Evolutionary conservation across 768 basidiomycete species (phyloP).

Genomic region (Cystobasidium ongulense): DNA sequence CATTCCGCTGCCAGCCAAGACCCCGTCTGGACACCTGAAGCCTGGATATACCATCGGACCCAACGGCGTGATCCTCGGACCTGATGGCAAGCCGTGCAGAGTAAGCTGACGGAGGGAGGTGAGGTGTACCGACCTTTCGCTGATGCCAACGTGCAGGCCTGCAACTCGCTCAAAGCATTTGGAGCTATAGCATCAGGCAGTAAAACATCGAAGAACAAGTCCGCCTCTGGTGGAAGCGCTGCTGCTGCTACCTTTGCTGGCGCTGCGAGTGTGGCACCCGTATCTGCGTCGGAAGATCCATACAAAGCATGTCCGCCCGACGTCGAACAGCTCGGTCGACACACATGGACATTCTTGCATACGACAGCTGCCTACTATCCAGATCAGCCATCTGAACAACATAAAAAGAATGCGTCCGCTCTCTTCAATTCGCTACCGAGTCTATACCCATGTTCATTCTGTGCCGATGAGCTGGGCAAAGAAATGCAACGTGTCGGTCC

Average conservation of each 20-base stretch:
- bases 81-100: slow-evolving; percentile 93
- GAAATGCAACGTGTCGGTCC: slow-evolving; percentile 62
- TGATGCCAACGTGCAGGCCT: slow-evolving; percentile 32
- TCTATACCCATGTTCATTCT: slow-evolving; percentile 80
- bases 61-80: slow-evolving; percentile 70
- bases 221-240: slow-evolving; percentile 41
- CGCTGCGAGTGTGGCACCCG: slow-evolving; percentile 24
- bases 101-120: slow-evolving; percentile 55
- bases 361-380: slow-evolving; percentile 94
- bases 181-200: slow-evolving; percentile 56
- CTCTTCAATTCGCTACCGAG: slow-evolving; percentile 68
- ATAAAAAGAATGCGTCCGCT: slow-evolving; percentile 74
- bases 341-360: slow-evolving; percentile 96
- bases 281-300: slow-evolving; percentile 38
- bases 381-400: slow-evolving; percentile 61
- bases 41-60: slow-evolving; percentile 34
- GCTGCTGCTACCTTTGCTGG: slow-evolving; percentile 34
- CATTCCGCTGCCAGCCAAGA: background rate
- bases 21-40: slow-evolving; percentile 2
- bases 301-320: slow-evolving; percentile 71
- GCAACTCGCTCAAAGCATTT: slow-evolving; percentile 55
- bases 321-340: slow-evolving; percentile 74
- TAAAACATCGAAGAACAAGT: slow-evolving; percentile 44
- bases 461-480: slow-evolving; percentile 71
- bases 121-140: background rate